phyloP scores from a whole-genome alignment of 129 eudicot species.

The Sambucus nigra region DNA sequence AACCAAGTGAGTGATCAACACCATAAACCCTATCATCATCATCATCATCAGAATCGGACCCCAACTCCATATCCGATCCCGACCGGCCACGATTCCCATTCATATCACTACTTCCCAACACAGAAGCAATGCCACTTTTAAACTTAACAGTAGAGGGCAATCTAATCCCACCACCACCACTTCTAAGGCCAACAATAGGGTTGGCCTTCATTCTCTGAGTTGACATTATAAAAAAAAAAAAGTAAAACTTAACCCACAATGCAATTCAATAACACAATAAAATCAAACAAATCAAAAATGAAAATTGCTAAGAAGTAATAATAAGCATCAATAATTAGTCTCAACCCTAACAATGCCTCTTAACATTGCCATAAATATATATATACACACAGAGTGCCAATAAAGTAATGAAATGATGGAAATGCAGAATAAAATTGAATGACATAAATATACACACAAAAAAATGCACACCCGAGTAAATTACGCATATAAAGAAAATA shows the following conservation, averaged over 20 bases:
- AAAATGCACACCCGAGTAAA: too few relatives aligned
- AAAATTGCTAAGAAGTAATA: too few relatives aligned
- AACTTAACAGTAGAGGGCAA: slow-evolving; percentile 21
- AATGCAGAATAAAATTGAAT: too few relatives aligned
- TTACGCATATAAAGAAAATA: too few relatives aligned
- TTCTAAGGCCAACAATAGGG: slow-evolving; percentile 8
- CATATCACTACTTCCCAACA: slow-evolving; percentile 9
- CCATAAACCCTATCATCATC: slow-evolving; percentile 25
- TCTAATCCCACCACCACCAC: slow-evolving; percentile 11
- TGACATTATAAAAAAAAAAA: slow-evolving; percentile 9
- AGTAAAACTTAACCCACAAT: background rate
- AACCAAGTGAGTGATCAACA: slow-evolving; percentile 21
- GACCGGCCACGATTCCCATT: slow-evolving; percentile 9
- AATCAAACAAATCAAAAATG: background rate
- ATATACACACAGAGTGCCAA: too few relatives aligned
- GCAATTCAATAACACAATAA: background rate
- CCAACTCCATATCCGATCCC: slow-evolving; percentile 38
- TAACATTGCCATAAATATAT: too few relatives aligned
- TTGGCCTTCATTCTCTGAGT: slow-evolving; percentile 15
- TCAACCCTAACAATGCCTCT: too few relatives aligned
- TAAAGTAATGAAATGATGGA: too few relatives aligned
- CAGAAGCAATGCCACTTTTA: slow-evolving; percentile 20
- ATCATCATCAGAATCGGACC: slow-evolving; percentile 35
- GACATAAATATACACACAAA: too few relatives aligned
- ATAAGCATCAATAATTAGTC: too few relatives aligned